Evolutionary conservation across 352 stramenopile species (phyloP).

Genomic region (Phytopythium cucurbitacearum): DNA sequence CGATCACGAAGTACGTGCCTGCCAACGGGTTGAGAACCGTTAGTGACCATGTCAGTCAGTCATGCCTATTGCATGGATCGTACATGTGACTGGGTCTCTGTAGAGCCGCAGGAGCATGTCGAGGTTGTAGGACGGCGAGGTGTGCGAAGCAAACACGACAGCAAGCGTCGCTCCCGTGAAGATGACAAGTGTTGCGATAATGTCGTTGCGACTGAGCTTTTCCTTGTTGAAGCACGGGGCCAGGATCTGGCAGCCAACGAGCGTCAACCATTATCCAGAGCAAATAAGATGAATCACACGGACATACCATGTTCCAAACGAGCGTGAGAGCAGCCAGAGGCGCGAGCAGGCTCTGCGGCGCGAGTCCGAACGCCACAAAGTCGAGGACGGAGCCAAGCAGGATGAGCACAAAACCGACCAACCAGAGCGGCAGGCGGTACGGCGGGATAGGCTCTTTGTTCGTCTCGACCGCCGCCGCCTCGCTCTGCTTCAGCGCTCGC

Average conservation of each 20-base stretch:
- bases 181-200: slow-evolving; percentile 78
- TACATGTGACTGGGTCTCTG: slow-evolving; percentile 61
- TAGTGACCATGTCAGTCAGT: background rate
- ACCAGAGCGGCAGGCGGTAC: slow-evolving; percentile 81
- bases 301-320: slow-evolving; percentile 87
- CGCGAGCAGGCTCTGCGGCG: slow-evolving; percentile 84
- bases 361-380: slow-evolving; percentile 89
- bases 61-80: background rate
- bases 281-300: background rate
- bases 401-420: slow-evolving; percentile 81
- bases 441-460: slow-evolving; percentile 47
- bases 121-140: slow-evolving; percentile 79
- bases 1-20: slow-evolving; percentile 51
- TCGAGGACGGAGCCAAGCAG: slow-evolving; percentile 80
- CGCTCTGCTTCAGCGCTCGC: slow-evolving; percentile 80
- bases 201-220: slow-evolving; percentile 74
- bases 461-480: slow-evolving; percentile 36
- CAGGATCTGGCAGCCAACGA: slow-evolving; percentile 41
- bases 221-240: slow-evolving; percentile 87
- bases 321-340: slow-evolving; percentile 87
- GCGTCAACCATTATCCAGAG: background rate
- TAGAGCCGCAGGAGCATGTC: slow-evolving; percentile 79
- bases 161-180: slow-evolving; percentile 79
- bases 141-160: slow-evolving; percentile 80
- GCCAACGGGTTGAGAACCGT: background rate